Evolutionary conservation across 306 rosid species (phyloP).

Genomic region (Lathyrus tuberosus): DNA sequence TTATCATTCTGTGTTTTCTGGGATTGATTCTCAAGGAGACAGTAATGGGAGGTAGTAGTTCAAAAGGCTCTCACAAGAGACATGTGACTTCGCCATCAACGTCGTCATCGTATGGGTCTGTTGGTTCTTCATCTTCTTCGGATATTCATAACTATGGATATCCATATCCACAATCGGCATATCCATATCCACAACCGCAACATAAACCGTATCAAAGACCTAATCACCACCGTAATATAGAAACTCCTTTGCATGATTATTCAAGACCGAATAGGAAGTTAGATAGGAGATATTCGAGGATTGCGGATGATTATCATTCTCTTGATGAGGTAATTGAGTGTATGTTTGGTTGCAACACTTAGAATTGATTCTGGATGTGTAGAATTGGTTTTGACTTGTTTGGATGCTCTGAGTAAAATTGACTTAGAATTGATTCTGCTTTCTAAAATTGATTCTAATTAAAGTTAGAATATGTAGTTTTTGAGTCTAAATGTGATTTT

Average conservation of each 20-base stretch:
- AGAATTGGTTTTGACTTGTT: too few species aligned
- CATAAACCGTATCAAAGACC: slow-evolving; percentile 47
- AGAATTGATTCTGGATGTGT: too few species aligned
- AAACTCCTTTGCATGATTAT: slow-evolving; percentile 42
- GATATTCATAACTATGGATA: slow-evolving; percentile 46
- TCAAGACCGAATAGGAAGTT: slow-evolving; percentile 50
- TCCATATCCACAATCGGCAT: slow-evolving; percentile 52
- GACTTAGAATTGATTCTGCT: too few species aligned
- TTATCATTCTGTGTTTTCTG: slow-evolving; percentile 39
- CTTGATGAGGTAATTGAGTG: slow-evolving; percentile 67
- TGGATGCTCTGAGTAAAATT: too few species aligned
- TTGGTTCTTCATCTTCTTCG: slow-evolving; percentile 47
- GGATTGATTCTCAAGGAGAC: slow-evolving; percentile 40
- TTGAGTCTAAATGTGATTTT: too few species aligned
- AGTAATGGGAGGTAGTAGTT: slow-evolving; percentile 62
- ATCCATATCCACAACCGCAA: slow-evolving; percentile 38
- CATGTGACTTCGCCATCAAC: slow-evolving; percentile 2
- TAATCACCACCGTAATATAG: slow-evolving; percentile 41
- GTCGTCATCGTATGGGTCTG: slow-evolving; percentile 39
- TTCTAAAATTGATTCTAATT: too few species aligned
- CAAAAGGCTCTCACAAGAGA: slow-evolving; percentile 53
- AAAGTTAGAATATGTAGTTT: too few species aligned
- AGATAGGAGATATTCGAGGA: slow-evolving; percentile 71
- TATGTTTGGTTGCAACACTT: too few species aligned
- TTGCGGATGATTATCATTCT: slow-evolving; percentile 78